phyloP scores from a whole-genome alignment of 2,329 filamentous ascomycete genomes.

The Tolypocladium nubicola region DNA sequence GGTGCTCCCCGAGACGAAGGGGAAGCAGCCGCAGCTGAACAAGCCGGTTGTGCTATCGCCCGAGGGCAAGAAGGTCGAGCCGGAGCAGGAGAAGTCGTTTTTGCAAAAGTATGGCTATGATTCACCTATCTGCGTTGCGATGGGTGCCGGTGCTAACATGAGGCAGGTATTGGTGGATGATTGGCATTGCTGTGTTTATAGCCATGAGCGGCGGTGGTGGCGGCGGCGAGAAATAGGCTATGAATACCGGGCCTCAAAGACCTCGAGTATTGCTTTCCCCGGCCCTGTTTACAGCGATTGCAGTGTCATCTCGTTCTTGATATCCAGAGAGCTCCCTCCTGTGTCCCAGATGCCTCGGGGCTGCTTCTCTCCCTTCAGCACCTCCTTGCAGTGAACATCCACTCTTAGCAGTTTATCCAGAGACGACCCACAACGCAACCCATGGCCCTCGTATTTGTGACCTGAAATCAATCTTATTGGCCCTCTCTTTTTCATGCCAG shows the following conservation, averaged over 20 bases:
- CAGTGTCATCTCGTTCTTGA: background rate
- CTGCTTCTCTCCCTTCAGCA: background rate
- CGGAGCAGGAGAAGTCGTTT: slow-evolving; percentile 50
- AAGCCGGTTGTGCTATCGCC: slow-evolving; percentile 51
- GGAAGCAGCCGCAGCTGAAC: slow-evolving; percentile 49
- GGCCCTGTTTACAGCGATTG: background rate
- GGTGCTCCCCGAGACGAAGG: slow-evolving; percentile 35
- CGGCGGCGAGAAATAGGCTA: slow-evolving; percentile 36
- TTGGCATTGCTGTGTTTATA: slow-evolving; percentile 43
- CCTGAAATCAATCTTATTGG: background rate
- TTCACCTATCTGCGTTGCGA: background rate
- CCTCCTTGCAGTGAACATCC: background rate
- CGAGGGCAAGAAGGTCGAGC: slow-evolving; percentile 46
- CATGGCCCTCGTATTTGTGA: background rate
- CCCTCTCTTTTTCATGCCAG: background rate
- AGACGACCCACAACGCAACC: background rate
- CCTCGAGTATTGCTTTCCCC: background rate
- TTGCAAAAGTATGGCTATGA: slow-evolving; percentile 48
- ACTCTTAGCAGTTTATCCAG: background rate
- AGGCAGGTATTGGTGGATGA: slow-evolving; percentile 55
- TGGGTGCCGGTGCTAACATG: slow-evolving; percentile 20
- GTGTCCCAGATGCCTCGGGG: too few relatives aligned
- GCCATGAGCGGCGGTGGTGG: slow-evolving; percentile 42
- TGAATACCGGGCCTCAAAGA: background rate
- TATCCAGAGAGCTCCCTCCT: background rate